Percentiles rank a stretch among this genome's conserved stretches.
Evolutionary conservation across 75 land plant species (phyloP).

Genomic region (Azolla pinnata): DNA sequence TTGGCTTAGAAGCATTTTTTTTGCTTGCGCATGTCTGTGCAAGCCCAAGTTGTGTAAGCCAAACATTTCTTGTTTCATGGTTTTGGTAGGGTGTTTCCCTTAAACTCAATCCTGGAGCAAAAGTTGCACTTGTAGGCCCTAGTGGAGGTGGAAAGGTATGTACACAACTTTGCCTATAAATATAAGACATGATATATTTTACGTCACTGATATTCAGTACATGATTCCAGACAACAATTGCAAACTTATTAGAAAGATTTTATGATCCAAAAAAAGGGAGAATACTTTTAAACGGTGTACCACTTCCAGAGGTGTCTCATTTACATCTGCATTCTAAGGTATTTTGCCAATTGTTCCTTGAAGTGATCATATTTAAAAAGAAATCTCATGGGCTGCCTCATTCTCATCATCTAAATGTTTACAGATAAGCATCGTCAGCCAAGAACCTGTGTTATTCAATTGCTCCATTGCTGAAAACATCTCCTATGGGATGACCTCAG

Average conservation of each 20-base stretch:
- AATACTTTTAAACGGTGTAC: conserved; percentile 69
- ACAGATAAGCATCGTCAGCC: conserved; percentile 98
- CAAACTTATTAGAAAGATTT: conserved; percentile 89
- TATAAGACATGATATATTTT: not conserved
- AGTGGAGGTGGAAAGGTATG: conserved; percentile 99
- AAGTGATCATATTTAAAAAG: not conserved
- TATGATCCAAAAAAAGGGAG: conserved; percentile 86
- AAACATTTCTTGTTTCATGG: not conserved
- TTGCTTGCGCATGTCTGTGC: no score
- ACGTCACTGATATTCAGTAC: not conserved
- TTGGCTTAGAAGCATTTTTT: no score
- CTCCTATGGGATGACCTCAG: conserved; percentile 75
- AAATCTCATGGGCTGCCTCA: not conserved
- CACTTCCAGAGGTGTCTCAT: conserved; percentile 79
- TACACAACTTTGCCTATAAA: no score
- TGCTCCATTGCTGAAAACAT: conserved; percentile 91
- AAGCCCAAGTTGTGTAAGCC: no score
- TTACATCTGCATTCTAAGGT: conserved; percentile 84
- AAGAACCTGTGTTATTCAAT: conserved; percentile 93
- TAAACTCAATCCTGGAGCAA: conserved; percentile 74
- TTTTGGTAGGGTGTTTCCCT: conserved; percentile 68
- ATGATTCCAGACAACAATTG: conserved; percentile 95
- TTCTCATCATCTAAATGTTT: no score
- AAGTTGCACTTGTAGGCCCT: conserved; percentile 98
- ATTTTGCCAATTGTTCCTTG: no score